These are phyloP conservation scores for Xylariaceae sp. DNA, from an alignment of 2,329 filamentous ascomycete genomes.

Conservation along the genomic window DNA sequence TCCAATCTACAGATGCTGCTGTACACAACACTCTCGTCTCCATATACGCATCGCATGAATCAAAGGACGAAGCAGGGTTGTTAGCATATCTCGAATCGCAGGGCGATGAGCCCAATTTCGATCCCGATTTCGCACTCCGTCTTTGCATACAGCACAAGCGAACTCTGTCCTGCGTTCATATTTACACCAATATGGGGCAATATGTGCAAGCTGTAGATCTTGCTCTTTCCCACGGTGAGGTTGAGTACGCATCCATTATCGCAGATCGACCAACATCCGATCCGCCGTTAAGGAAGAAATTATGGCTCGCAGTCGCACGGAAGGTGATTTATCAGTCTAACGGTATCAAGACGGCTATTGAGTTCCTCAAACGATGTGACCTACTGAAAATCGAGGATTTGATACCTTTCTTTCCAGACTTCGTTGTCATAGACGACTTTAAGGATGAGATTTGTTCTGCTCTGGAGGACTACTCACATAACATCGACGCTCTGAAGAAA, in stretches of 20 bases:
- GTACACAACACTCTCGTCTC: conserved; percentile 97
- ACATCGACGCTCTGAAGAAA: conserved; percentile 84
- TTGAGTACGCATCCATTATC: conserved; percentile 87
- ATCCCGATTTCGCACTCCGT: conserved; percentile 93
- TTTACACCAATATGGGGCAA: conserved; percentile 96
- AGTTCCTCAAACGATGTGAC: conserved; percentile 90
- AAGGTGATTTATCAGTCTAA: conserved; percentile 88
- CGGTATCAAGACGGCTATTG: conserved; percentile 91
- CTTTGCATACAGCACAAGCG: conserved; percentile 94
- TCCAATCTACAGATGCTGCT: conserved; percentile 79
- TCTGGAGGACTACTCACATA: conserved; percentile 89
- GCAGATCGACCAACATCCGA: conserved; percentile 85
- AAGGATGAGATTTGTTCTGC: conserved; percentile 97
- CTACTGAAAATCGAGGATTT: conserved; percentile 93
- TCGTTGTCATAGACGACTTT: conserved; percentile 98
- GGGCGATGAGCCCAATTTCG: conserved; percentile 83
- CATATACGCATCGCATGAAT: conserved; percentile 87
- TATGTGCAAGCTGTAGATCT: conserved; percentile 93
- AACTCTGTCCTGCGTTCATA: conserved; percentile 93
- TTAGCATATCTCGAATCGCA: conserved; percentile 91
- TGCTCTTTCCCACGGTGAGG: conserved; percentile 85
- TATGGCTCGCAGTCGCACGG: conserved; percentile 94
- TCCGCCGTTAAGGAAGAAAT: conserved; percentile 81
- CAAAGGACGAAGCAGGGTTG: conserved; percentile 82
- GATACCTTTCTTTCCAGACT: conserved; percentile 98